A percentile compares a stretch with the other conserved stretches of the same genome.
phyloP scores from a whole-genome alignment of 768 basidiomycete species.

The Vararia minispora region DNA sequence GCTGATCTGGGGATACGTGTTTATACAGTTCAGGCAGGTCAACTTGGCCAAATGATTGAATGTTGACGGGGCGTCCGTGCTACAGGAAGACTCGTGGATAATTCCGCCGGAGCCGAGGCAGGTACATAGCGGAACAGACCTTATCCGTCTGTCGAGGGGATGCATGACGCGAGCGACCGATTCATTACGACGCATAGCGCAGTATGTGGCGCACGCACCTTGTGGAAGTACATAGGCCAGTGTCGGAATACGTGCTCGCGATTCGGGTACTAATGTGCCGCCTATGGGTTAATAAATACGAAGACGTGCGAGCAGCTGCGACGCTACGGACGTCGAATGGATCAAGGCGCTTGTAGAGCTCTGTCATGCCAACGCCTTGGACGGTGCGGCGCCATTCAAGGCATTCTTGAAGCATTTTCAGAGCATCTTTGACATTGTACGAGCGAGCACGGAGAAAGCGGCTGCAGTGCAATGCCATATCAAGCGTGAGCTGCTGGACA shows the following conservation, averaged over 20 bases:
- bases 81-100: conserved; percentile 16
- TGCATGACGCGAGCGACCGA: background rate
- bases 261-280: conserved; percentile 45
- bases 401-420: conserved; percentile 55
- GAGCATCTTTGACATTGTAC: conserved; percentile 46
- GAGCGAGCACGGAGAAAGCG: conserved; percentile 71
- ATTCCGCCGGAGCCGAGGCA: background rate
- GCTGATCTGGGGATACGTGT: conserved; percentile 40
- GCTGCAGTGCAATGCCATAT: too few relatives aligned
- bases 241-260: conserved; percentile 58
- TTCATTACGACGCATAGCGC: too few relatives aligned
- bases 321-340: conserved; percentile 52
- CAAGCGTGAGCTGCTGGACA: too few relatives aligned
- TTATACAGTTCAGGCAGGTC: conserved; percentile 48
- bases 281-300: too few relatives aligned
- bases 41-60: conserved; percentile 52
- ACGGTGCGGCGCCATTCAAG: conserved; percentile 60
- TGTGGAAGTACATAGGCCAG: conserved; percentile 76
- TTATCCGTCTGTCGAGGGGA: conserved; percentile 48
- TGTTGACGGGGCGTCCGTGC: conserved; percentile 64
- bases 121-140: conserved; percentile 22
- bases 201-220: conserved; percentile 28
- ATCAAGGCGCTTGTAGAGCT: conserved; percentile 48
- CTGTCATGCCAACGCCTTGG: conserved; percentile 54
- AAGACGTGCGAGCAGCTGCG: too few relatives aligned